Conservation (phyloP, 257 asterid genomes). For the Solanum raphanifolium region DNA sequence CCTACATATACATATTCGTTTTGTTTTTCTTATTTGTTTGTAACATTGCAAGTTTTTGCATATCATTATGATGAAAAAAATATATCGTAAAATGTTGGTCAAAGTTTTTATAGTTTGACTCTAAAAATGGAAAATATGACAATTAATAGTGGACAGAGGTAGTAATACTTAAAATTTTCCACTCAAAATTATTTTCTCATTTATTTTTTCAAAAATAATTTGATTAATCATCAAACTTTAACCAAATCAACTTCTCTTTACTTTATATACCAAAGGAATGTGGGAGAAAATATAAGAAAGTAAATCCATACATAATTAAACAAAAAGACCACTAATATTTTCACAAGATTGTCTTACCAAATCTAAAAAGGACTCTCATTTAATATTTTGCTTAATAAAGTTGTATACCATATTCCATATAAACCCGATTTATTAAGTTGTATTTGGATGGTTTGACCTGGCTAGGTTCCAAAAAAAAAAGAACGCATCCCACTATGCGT, state of each 20-base stretch:
- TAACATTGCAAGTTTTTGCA: not conserved
- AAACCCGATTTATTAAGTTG: too few relatives aligned
- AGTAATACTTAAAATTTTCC: not conserved
- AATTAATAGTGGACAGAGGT: too few relatives aligned
- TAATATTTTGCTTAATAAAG: too few relatives aligned
- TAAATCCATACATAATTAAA: not conserved
- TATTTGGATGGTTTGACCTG: too few relatives aligned
- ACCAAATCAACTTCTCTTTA: not conserved
- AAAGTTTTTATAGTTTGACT: too few relatives aligned
- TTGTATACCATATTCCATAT: too few relatives aligned
- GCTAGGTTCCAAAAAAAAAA: too few relatives aligned
- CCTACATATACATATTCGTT: not conserved
- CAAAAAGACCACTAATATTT: not conserved
- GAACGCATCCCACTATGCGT: too few relatives aligned
- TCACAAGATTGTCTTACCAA: not conserved
- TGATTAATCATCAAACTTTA: not conserved
- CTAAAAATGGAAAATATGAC: too few relatives aligned
- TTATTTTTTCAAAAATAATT: not conserved
- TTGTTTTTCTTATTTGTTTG: not conserved
- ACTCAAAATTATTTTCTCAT: not conserved
- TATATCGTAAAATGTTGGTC: too few relatives aligned
- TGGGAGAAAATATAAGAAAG: not conserved
- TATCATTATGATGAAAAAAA: too few relatives aligned
- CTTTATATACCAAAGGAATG: not conserved
- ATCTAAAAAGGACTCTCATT: too few relatives aligned